A percentile compares a stretch with the other conserved stretches of the same genome.
phyloP scores from a whole-genome alignment of 768 basidiomycete genomes.

The Suillus hirtellus region DNA sequence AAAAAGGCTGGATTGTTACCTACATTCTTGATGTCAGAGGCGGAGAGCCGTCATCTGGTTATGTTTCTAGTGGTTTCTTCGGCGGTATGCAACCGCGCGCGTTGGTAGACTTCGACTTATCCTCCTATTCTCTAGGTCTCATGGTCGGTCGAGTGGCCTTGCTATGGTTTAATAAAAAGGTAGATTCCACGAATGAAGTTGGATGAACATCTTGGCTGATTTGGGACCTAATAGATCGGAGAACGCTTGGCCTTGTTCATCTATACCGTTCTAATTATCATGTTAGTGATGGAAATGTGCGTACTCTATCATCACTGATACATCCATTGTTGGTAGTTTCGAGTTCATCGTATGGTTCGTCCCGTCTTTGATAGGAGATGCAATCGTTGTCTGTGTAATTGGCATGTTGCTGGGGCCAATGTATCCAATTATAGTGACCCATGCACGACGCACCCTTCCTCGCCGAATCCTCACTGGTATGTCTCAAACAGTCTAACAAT shows the following conservation, averaged over 20 bases:
- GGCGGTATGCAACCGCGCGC: conserved; percentile 40
- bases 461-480: conserved; percentile 60
- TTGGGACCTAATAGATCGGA: conserved; percentile 40
- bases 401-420: conserved; percentile 55
- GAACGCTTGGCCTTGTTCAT: conserved; percentile 54
- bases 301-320: conserved; percentile 15
- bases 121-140: conserved; percentile 41
- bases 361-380: conserved; percentile 52
- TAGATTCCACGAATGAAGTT: conserved; percentile 13
- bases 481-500: neutral
- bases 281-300: conserved; percentile 28
- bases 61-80: conserved; percentile 56
- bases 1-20: conserved; percentile 69
- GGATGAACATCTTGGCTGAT: neutral
- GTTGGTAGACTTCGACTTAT: neutral
- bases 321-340: conserved; percentile 38
- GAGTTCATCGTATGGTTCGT: conserved; percentile 61
- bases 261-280: conserved; percentile 52
- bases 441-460: conserved; percentile 67
- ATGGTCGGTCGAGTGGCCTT: conserved; percentile 56
- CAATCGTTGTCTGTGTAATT: conserved; percentile 54
- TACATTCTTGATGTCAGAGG: conserved; percentile 46
- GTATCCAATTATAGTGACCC: conserved; percentile 66
- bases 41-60: conserved; percentile 48
- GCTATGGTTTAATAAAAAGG: conserved; percentile 57